These are phyloP conservation scores for Talaromyces amestolkiae DNA, from an alignment of 2,329 filamentous ascomycete genomes.

Conservation along the genomic window DNA sequence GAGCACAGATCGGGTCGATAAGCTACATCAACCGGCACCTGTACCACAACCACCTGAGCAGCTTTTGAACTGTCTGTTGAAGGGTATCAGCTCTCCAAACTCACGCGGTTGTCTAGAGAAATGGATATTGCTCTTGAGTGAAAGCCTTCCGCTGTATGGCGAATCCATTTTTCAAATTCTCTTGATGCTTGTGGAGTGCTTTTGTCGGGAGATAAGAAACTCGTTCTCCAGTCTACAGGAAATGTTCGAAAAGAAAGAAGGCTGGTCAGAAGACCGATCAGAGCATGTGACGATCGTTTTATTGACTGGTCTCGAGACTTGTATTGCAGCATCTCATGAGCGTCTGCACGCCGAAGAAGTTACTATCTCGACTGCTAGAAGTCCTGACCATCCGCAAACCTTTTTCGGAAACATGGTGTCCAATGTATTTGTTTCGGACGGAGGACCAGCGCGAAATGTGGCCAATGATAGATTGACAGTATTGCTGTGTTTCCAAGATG, in stretches of 20 bases:
- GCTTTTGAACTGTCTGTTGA: constrained; percentile 74
- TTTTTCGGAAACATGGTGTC: constrained; percentile 96
- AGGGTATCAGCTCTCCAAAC: constrained; percentile 70
- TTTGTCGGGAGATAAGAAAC: constrained; percentile 72
- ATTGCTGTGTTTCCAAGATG: constrained; percentile 93
- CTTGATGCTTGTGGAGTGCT: constrained; percentile 83
- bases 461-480: constrained; percentile 93
- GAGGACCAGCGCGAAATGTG: constrained; percentile 72
- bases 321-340: constrained; percentile 83
- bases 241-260: constrained; percentile 41
- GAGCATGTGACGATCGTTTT: constrained; percentile 68
- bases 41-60: constrained; percentile 58
- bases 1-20: constrained; percentile 45
- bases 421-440: constrained; percentile 79
- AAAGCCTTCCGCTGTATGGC: constrained; percentile 79
- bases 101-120: constrained; percentile 80
- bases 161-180: constrained; percentile 85
- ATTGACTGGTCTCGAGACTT: constrained; percentile 87
- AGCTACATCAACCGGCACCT: constrained; percentile 30
- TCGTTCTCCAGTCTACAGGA: constrained; percentile 69
- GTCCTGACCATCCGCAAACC: constrained; percentile 76
- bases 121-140: constrained; percentile 82
- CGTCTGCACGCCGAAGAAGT: constrained; percentile 74
- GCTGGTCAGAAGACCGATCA: constrained; percentile 50
- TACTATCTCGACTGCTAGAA: constrained; percentile 66